A percentile compares a stretch with the other conserved stretches of the same genome.
phyloP scores from a whole-genome alignment of 1,284 basidiomycete genomes.

The Cryptococcus sp. region DNA sequence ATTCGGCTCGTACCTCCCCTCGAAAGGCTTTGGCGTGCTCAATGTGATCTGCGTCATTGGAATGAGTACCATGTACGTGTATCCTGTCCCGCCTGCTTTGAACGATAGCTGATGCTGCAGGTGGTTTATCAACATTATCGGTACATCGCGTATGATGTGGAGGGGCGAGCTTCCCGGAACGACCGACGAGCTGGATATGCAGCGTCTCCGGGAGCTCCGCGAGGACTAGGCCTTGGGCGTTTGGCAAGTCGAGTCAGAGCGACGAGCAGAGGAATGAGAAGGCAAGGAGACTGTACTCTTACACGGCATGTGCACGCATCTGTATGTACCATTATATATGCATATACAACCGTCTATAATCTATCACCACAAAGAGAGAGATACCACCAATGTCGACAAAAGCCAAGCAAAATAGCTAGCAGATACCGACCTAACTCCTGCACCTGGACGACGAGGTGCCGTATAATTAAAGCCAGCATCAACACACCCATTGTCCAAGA shows the following conservation, averaged over 20 bases:
- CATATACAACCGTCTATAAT: no score
- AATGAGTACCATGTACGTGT: constrained; percentile 4
- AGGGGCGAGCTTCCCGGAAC: constrained; percentile 2
- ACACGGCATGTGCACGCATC: no score
- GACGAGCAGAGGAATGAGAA: no score
- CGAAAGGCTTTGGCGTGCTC: constrained; percentile 15
- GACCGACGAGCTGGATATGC: not conserved
- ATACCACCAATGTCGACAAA: no score
- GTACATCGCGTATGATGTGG: constrained; percentile 5
- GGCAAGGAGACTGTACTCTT: no score
- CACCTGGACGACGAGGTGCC: constrained; percentile 18
- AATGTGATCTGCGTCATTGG: constrained; percentile 7
- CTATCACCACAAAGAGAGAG: no score
- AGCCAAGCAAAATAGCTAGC: no score
- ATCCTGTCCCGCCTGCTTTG: not conserved
- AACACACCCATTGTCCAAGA: constrained; percentile 32
- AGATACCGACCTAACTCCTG: no score
- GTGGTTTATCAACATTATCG: constrained; percentile 10
- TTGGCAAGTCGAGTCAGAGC: no score
- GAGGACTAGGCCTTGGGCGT: no score
- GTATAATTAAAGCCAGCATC: constrained; percentile 31
- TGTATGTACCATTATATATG: no score
- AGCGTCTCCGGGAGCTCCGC: not conserved
- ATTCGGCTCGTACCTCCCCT: constrained; percentile 12
- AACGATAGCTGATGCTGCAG: constrained; percentile 1